Evolutionary conservation across 768 basidiomycete species (phyloP), one percentile per base, ranked within the genome.

Genomic region (Phanerodontia chrysosporium): DNA sequence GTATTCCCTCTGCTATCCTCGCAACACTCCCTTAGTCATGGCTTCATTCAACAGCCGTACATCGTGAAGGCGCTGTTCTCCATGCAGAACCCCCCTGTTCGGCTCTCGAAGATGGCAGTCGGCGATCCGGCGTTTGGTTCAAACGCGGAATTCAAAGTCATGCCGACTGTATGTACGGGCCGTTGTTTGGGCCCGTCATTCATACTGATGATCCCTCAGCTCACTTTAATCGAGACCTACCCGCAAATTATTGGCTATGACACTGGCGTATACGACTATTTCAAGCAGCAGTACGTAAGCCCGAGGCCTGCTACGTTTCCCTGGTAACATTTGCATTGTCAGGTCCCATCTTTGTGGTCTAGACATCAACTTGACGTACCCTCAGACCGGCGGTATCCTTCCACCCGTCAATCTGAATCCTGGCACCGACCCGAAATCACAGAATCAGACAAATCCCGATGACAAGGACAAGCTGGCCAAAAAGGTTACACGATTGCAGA

Each of bases 191-290:
- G n/a, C 16, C 4, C 22, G 14, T 8, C 2, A 6, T 29, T 4
- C n/a, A 5, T n/a, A 21, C 49, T 30, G 4, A 32, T 29, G 14
- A 14, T 53, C 25, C 62, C 28, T 6, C 60, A 86, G 86, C 67
- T 83, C 44, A 78, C 70, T 57, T 75, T 86, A 29, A 69, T 90
- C 18, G 81, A 87, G 71, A 90, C 89, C 3, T 87, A 85, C 66
- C 89, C 89, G 1, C 89, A 90, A 66, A 72, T 90, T 28, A 88
- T 91, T 53, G 85, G 82, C 32, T 90, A 90, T 64, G 84, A 90
- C 61, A 75, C 76, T 48, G 79, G 80, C 4, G 84, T 87, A 6
- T 84, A 81, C 65, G 76, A 83, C 57, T 87, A 87, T 66, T 90
- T 90, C 71, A 78, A 80, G 61, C 75, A 82, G 63, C 86, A 88